These are phyloP conservation scores for Magnusiomyces paraingens DNA, from an alignment of 1,139 yeast species.

Conservation along the genomic window DNA sequence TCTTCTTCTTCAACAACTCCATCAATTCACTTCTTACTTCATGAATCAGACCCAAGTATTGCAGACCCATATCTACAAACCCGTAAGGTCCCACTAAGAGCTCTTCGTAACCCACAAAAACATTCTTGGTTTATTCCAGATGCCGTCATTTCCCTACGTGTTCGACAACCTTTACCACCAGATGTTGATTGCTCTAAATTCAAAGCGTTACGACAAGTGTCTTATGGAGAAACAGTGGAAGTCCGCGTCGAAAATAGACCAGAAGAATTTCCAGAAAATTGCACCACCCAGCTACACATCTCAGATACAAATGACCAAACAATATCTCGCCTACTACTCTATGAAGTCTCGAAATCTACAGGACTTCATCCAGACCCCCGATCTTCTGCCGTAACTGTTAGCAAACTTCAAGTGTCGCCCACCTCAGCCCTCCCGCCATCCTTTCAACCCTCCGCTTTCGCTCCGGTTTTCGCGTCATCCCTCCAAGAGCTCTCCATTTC, in stretches of 20 bases:
- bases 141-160: neutral
- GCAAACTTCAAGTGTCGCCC: too few relatives aligned
- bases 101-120: neutral
- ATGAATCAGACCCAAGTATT: neutral
- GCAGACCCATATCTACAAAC: neutral
- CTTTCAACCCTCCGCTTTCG: too few relatives aligned
- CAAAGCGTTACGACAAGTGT: neutral
- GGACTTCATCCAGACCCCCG: too few relatives aligned
- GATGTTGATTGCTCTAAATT: neutral
- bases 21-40: neutral
- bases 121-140: neutral
- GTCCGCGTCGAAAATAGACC: neutral
- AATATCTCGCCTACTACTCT: too few relatives aligned
- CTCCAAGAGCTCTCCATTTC: too few relatives aligned
- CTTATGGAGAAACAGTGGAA: neutral
- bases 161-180: too few relatives aligned
- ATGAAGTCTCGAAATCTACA: too few relatives aligned
- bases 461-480: too few relatives aligned
- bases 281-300: neutral
- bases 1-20: too few relatives aligned
- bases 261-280: neutral
- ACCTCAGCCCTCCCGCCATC: too few relatives aligned
- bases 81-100: neutral
- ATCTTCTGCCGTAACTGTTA: too few relatives aligned
- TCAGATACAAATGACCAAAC: neutral